Base-by-base conservation (phyloP, 2,329 filamentous ascomycete species). In the Trichoderma cornu-damae region DNA sequence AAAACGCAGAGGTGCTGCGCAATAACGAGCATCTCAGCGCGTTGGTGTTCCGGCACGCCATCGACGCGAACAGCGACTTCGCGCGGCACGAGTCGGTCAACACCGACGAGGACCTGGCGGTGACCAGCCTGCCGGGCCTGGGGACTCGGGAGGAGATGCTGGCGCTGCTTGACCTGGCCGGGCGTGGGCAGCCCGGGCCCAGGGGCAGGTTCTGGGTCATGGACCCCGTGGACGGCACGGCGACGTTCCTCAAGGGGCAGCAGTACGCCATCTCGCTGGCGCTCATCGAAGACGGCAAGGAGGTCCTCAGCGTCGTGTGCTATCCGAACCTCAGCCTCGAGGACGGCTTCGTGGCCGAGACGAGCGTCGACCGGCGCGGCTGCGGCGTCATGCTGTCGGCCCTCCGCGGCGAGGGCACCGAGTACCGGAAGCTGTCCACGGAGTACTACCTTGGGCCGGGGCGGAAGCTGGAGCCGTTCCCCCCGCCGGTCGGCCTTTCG, bases 161-260 rank as follows among this genome's bases (percentile, higher is more conserved):
- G 11, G 70, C 78, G n/a, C 64, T 80, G n/a, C 84, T 87, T 64
- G 83, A 86, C 65, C 69, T 79, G 11, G 84, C 84, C 2, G 78
- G 75, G 0, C 66, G 71, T 2, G 77, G 76, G 1, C 61, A 68
- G 8, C 60, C 72, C 62, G 60, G 76, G 2, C 56, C 51, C 8
- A 57, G 69, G 2, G 71, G 75, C 0, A 71, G 78, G 1, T 76
- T 81, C 51, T 87, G 84, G 84, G 77, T 83, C 28, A 77, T 87
- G 66, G 84, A 87, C 64, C 84, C 84, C 0, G 79, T 87, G 6
- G 84, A 87, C 62, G 84, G 84, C 28, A 87, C 84, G 1, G 79
- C 79, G 14, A 80, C 82, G 0, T 87, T 85, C 59, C 78, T 87
- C 61, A 71, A 71, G 37, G 80, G 80, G 3, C 76, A 83, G 68